Base-by-base conservation (phyloP, 163 green algal genomes). In the Prototheca cutis region DNA sequence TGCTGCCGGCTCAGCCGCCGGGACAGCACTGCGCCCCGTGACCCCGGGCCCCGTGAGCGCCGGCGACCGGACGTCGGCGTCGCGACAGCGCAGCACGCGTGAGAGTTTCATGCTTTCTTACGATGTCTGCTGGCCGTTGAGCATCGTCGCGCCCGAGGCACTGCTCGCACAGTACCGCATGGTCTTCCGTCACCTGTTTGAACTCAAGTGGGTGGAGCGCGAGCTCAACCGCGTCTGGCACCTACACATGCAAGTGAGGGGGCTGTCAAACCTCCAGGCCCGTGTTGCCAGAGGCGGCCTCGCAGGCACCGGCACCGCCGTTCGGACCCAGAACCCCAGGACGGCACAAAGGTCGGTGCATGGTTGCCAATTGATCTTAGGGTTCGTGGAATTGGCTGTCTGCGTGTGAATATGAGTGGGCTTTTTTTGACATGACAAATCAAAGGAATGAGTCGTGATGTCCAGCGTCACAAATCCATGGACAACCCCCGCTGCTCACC, bases 91-190 rank as follows among this genome's bases (percentile, higher is more conserved):
- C 18, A 47, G 17, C 24, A 57, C 56, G 3, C 55, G 71, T 4
- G 67, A 77, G 40, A 49, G 40, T 32, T 67, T 72, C 61, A 81
- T 77, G 63, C 77, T 78, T 23, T 77, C 56, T 4, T 80, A 81
- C 25, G 53, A 74, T 42, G 62, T 87, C 48, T 63, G 58, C 4
- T 94, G 86, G 86, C 86, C 86, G 3, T 40, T 87, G 40, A 82
- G 58, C 15, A 66, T 94, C 28, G 78, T 92, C 25, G 76, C 87
- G 32, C 69, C 74, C 30, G 55, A 74, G 40, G 60, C 72, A 10
- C 70, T 80, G 55, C 68, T 91, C 51, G 62, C 76, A 29, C 75
- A 84, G 55, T 94, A 94, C 76, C 85, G 92, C 56, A 69, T 89
- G 40, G 62, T 85, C 4, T 86, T 86, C 68, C 78, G 80, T 64